Conservation (phyloP, 2,329 filamentous ascomycete species). For the Cordyceps fumosorosea region DNA sequence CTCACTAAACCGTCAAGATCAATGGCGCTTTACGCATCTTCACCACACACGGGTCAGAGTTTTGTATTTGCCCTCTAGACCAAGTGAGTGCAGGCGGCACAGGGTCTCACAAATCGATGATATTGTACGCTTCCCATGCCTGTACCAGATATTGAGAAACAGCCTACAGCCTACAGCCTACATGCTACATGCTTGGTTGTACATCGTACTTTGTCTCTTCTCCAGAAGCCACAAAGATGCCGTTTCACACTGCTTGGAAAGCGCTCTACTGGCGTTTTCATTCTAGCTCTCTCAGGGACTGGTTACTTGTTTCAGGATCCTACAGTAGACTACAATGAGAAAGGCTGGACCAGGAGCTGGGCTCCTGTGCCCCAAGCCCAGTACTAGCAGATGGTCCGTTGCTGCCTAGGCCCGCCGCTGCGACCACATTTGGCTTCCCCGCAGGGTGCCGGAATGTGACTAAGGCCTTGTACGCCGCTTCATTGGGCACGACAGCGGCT, state of each 20-base stretch:
- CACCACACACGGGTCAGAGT: no score
- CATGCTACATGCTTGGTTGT: neutral
- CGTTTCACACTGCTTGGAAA: neutral
- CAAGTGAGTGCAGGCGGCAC: no score
- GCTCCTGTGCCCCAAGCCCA: neutral
- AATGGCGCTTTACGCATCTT: no score
- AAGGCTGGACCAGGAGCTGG: neutral
- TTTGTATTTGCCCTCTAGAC: no score
- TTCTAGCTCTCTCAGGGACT: neutral
- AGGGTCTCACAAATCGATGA: no score
- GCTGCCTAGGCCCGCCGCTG: neutral
- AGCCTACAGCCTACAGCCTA: no score
- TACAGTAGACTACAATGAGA: neutral
- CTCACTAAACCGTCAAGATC: no score
- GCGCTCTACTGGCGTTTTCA: neutral
- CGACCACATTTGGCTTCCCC: neutral
- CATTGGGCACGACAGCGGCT: neutral
- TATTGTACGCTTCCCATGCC: no score
- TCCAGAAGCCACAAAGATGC: neutral
- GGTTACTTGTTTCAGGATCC: constrained; percentile 2
- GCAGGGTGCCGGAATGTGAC: neutral
- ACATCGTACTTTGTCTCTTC: neutral
- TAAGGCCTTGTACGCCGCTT: neutral
- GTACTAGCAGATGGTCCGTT: neutral
- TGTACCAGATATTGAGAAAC: neutral